These are phyloP conservation scores for Teunomyces cretensis DNA, from an alignment of 805 yeast genomes.

Conservation along the genomic window DNA sequence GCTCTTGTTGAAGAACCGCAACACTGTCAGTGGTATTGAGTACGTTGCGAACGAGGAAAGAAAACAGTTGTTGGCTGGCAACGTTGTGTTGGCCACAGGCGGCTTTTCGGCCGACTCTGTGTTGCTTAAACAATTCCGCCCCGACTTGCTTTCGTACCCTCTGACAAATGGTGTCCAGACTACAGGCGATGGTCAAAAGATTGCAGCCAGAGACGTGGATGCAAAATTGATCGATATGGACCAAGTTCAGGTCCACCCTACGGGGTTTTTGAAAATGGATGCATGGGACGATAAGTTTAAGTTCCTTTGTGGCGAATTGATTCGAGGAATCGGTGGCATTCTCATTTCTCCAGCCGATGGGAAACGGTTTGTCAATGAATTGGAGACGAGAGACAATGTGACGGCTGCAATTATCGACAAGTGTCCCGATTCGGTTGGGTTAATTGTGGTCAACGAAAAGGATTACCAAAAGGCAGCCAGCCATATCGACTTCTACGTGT, in stretches of 20 bases:
- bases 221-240: constrained; percentile 58
- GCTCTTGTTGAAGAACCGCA: constrained; percentile 24
- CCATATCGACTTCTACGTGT: constrained; percentile 52
- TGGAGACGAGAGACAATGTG: constrained; percentile 53
- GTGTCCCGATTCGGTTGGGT: constrained; percentile 19
- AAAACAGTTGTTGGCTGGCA: constrained; percentile 9
- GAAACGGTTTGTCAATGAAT: constrained; percentile 53
- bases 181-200: constrained; percentile 57
- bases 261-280: constrained; percentile 51
- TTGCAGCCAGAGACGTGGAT: constrained; percentile 43
- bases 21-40: constrained; percentile 42
- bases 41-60: constrained; percentile 26
- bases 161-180: constrained; percentile 58
- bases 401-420: constrained; percentile 39
- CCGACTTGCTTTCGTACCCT: constrained; percentile 46
- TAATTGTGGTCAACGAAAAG: constrained; percentile 38
- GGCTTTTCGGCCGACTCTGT: constrained; percentile 50
- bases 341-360: constrained; percentile 46
- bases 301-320: constrained; percentile 58
- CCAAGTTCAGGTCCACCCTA: constrained; percentile 61
- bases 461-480: constrained; percentile 45
- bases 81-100: constrained; percentile 58
- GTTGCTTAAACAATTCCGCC: constrained; percentile 42
- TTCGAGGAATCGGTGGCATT: constrained; percentile 61
- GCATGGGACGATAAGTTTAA: constrained; percentile 46